These are phyloP conservation scores for Coniosporium apollinis DNA, from an alignment of 495 filamentous ascomycete species.

Conservation along the genomic window DNA sequence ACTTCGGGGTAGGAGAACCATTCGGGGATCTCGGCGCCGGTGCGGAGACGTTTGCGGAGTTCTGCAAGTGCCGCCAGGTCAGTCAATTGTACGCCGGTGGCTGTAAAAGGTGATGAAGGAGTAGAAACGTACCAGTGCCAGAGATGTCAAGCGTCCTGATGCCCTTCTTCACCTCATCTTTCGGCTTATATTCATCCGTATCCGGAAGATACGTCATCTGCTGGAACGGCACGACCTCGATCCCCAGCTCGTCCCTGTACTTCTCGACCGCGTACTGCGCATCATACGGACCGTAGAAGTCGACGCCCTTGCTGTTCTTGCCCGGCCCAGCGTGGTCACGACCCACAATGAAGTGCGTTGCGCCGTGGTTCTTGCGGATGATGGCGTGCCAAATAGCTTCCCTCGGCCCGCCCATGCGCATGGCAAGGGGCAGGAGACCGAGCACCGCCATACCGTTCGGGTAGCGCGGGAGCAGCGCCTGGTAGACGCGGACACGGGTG, in stretches of 20 bases:
- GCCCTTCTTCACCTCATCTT: conserved; percentile 72
- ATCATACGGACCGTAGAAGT: conserved; percentile 97
- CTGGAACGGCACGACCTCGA: conserved; percentile 98
- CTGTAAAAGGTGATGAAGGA: not conserved
- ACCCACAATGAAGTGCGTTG: conserved; percentile 97
- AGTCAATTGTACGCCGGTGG: conserved; percentile 2
- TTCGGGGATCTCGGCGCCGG: conserved; percentile 84
- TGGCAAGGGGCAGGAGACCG: conserved; percentile 85
- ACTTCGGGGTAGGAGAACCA: conserved; percentile 99
- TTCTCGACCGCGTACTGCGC: conserved; percentile 96
- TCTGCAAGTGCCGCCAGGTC: conserved; percentile 31
- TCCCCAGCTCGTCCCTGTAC: conserved; percentile 88
- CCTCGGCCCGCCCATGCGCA: conserved; percentile 97
- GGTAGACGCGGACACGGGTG: conserved; percentile 95
- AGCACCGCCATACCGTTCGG: conserved; percentile 98
- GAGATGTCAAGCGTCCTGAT: conserved; percentile 91
- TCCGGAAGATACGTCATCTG: conserved; percentile 98
- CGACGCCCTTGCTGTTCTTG: conserved; percentile 87
- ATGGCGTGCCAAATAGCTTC: conserved; percentile 99
- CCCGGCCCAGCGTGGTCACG: conserved; percentile 95
- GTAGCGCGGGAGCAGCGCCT: conserved; percentile 91
- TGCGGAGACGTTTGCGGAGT: conserved; percentile 75
- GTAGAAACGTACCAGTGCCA: conserved; percentile 44
- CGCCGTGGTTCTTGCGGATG: conserved; percentile 98
- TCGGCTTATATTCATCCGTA: conserved; percentile 84